A percentile compares a stretch with the other conserved stretches of the same genome.
Conservation (phyloP, 176 grass and related monocot species). For the Pontederia paniculata region DNA sequence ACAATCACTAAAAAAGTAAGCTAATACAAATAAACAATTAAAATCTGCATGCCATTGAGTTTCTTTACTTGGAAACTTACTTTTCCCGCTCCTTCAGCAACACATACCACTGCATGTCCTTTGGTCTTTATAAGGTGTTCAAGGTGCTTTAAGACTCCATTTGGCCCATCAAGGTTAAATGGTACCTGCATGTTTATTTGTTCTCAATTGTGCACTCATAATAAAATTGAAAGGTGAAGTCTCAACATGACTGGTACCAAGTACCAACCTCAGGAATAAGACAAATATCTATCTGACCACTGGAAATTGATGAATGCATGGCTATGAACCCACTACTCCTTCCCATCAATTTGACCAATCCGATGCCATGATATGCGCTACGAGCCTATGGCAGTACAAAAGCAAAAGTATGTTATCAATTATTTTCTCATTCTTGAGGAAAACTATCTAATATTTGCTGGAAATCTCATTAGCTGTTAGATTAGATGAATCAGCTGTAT, state of each 20-base stretch:
- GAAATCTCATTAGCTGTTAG: not conserved
- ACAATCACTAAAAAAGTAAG: too few species aligned
- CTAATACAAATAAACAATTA: not conserved
- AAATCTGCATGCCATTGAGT: not conserved
- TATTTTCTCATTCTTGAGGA: not conserved
- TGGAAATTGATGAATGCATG: conserved; percentile 95
- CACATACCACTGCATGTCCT: conserved; percentile 83
- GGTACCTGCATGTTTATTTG: conserved; percentile 43
- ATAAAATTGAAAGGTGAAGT: not conserved
- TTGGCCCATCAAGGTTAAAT: conserved; percentile 63
- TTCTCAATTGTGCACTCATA: conserved; percentile 2
- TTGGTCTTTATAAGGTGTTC: conserved; percentile 82
- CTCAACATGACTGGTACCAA: conserved; percentile 24
- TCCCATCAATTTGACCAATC: conserved; percentile 94
- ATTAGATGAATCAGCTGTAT: not conserved
- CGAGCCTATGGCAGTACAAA: conserved; percentile 42
- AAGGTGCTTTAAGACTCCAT: conserved; percentile 72
- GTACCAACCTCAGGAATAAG: conserved; percentile 82
- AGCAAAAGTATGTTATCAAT: not conserved
- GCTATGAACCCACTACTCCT: conserved; percentile 96
- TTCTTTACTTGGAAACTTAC: conserved; percentile 22
- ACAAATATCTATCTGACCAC: conserved; percentile 91
- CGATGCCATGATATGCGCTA: conserved; percentile 90
- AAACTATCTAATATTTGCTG: not conserved
- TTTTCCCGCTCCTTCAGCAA: conserved; percentile 95